Percentiles rank a stretch among this genome's conserved stretches.
These are phyloP conservation scores for Cornus kousa DNA, from an alignment of 148 eudicot species.

Conservation along the genomic window DNA sequence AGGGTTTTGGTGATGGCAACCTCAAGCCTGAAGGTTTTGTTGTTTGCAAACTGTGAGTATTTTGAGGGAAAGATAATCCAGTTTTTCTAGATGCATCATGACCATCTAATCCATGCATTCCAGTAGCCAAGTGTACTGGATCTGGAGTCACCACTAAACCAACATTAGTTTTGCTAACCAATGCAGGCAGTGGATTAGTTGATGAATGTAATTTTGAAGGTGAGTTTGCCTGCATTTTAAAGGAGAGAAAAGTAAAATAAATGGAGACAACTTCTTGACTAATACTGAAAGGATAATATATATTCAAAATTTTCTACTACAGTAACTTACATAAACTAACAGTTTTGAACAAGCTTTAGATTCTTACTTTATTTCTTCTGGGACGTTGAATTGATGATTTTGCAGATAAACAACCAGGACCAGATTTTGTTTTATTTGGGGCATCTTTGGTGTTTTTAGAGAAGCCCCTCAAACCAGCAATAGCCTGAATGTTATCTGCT, in stretches of 20 bases:
- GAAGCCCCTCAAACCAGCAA: slow-evolving; percentile 30
- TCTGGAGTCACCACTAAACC: slow-evolving; percentile 28
- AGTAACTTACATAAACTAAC: background rate
- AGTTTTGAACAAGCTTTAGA: slow-evolving; percentile 1
- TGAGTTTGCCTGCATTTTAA: slow-evolving; percentile 31
- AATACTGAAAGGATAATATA: background rate
- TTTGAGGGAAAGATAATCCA: slow-evolving; percentile 24
- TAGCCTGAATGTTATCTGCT: slow-evolving; percentile 43
- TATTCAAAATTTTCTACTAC: background rate
- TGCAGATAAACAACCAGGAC: slow-evolving; percentile 26
- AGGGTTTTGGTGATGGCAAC: slow-evolving; percentile 71
- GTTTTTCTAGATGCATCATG: slow-evolving; percentile 20
- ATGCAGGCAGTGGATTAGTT: slow-evolving; percentile 23
- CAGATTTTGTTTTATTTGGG: slow-evolving; percentile 35
- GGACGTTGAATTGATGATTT: slow-evolving; percentile 34
- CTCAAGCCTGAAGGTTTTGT: slow-evolving; percentile 53
- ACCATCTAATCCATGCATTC: slow-evolving; percentile 25
- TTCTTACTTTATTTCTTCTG: slow-evolving; percentile 49
- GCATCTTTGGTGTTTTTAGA: slow-evolving; percentile 25
- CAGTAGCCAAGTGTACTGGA: slow-evolving; percentile 22
- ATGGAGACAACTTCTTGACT: background rate
- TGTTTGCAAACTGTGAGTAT: slow-evolving; percentile 16
- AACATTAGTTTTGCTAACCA: slow-evolving; percentile 22
- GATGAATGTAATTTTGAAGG: slow-evolving; percentile 21
- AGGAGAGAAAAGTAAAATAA: background rate